Conservation (phyloP, 2,329 filamentous ascomycete species). For the Xylariales sp. region DNA sequence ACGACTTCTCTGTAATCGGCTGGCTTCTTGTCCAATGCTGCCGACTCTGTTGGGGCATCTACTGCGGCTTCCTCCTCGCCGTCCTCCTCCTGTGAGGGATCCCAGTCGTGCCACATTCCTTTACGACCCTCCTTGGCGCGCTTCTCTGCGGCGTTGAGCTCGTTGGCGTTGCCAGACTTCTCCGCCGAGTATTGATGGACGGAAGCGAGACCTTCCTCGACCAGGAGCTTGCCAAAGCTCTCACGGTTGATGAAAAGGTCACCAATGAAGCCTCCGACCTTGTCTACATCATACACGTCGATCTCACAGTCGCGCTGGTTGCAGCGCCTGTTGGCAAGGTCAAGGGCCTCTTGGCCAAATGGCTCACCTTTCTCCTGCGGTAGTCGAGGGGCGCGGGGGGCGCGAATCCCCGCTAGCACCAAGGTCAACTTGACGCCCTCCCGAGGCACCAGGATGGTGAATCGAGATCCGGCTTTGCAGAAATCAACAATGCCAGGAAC, state of each 20-base stretch:
- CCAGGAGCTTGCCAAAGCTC: constrained; percentile 87
- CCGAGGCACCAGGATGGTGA: constrained; percentile 85
- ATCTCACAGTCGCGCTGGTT: constrained; percentile 96
- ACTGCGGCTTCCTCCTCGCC: constrained; percentile 50
- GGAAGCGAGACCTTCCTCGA: constrained; percentile 89
- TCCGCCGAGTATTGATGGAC: constrained; percentile 96
- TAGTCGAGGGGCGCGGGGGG: constrained; percentile 76
- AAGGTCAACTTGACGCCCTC: constrained; percentile 94
- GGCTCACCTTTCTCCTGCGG: constrained; percentile 81
- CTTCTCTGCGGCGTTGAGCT: constrained; percentile 83
- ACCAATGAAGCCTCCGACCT: constrained; percentile 95
- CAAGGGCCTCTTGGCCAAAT: constrained; percentile 90
- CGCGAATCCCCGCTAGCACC: constrained; percentile 88
- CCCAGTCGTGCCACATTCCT: constrained; percentile 91
- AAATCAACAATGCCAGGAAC: constrained; percentile 94
- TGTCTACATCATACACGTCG: constrained; percentile 91
- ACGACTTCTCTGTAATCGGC: constrained; percentile 89
- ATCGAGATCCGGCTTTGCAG: constrained; percentile 94
- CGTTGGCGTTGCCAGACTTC: constrained; percentile 83
- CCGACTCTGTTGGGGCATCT: constrained; percentile 46
- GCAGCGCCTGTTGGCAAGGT: constrained; percentile 82
- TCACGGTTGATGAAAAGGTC: constrained; percentile 90
- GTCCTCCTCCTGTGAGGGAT: constrained; percentile 78
- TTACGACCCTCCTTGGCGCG: constrained; percentile 85
- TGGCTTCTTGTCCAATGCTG: constrained; percentile 60